Conservation (phyloP, 495 filamentous ascomycete species). For the Neurospora cerealis region DNA sequence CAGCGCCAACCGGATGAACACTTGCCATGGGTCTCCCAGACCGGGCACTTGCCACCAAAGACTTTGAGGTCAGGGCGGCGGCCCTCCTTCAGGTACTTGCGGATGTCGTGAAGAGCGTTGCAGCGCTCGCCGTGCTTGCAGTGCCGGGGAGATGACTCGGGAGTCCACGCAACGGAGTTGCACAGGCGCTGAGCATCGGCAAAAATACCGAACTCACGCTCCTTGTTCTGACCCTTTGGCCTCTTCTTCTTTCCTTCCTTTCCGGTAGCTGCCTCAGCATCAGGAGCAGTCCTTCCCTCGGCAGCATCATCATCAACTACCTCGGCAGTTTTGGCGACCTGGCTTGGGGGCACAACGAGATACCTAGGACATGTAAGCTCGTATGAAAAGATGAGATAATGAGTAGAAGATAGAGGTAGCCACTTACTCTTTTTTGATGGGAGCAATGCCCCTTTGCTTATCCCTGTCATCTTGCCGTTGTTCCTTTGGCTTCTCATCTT, state of each 20-base stretch:
- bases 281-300: conserved; percentile 42
- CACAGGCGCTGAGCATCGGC: conserved; percentile 73
- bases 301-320: conserved; percentile 59
- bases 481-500: background rate
- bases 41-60: conserved; percentile 65
- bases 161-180: conserved; percentile 48
- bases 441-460: conserved; percentile 53
- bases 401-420: background rate
- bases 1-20: conserved; percentile 88
- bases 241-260: conserved; percentile 40
- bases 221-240: conserved; percentile 71
- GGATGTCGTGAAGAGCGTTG: conserved; percentile 69
- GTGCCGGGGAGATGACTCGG: conserved; percentile 63
- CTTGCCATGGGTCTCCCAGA: conserved; percentile 63
- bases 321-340: conserved; percentile 9
- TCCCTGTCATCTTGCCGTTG: conserved; percentile 28
- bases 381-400: background rate
- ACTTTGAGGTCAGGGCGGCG: conserved; percentile 70
- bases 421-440: conserved; percentile 75
- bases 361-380: conserved; percentile 39
- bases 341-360: conserved; percentile 34
- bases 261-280: conserved; percentile 26
- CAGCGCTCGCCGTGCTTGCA: conserved; percentile 73
- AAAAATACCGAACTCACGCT: conserved; percentile 72
- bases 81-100: conserved; percentile 73